Percentiles rank a stretch among this genome's conserved stretches.
Evolutionary conservation across 306 rosid genomes (phyloP).

Genomic region (Rosa persica): DNA sequence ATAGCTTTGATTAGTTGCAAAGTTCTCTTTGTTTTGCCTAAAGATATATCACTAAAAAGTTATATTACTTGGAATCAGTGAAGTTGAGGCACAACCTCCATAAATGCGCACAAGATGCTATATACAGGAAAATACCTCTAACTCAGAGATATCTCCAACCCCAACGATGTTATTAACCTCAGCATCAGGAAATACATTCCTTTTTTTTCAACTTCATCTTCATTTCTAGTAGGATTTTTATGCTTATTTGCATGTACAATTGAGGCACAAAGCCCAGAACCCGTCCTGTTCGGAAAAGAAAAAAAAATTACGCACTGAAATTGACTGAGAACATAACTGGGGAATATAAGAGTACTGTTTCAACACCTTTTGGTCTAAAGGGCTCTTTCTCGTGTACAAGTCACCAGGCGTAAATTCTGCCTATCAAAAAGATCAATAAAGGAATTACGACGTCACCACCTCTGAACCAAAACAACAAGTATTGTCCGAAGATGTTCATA

Average conservation of each 20-base stretch:
- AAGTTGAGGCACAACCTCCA: too few relatives aligned
- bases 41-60: too few relatives aligned
- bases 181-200: conserved; percentile 67
- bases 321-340: conserved; percentile 8
- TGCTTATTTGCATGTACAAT: conserved; percentile 31
- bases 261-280: conserved; percentile 49
- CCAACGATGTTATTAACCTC: conserved; percentile 89
- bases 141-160: conserved; percentile 67
- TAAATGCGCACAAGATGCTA: conserved; percentile 22
- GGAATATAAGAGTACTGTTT: conserved; percentile 12
- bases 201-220: conserved; percentile 50
- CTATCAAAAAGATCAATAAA: conserved; percentile 36
- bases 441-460: conserved; percentile 22
- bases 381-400: conserved; percentile 76
- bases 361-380: conserved; percentile 56
- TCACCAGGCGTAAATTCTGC: conserved; percentile 83
- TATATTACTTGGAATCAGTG: too few relatives aligned
- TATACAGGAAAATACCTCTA: conserved; percentile 58
- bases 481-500: background rate
- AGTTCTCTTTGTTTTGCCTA: too few relatives aligned
- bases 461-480: conserved; percentile 19
- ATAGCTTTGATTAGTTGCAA: too few relatives aligned
- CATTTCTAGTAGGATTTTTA: conserved; percentile 57
- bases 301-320: conserved; percentile 12
- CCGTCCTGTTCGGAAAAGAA: conserved; percentile 37